Percentiles rank a stretch among this genome's conserved stretches.
Conservation (phyloP, 371 early-diverging fungal genomes). For the Syncephalastrum monosporum region DNA sequence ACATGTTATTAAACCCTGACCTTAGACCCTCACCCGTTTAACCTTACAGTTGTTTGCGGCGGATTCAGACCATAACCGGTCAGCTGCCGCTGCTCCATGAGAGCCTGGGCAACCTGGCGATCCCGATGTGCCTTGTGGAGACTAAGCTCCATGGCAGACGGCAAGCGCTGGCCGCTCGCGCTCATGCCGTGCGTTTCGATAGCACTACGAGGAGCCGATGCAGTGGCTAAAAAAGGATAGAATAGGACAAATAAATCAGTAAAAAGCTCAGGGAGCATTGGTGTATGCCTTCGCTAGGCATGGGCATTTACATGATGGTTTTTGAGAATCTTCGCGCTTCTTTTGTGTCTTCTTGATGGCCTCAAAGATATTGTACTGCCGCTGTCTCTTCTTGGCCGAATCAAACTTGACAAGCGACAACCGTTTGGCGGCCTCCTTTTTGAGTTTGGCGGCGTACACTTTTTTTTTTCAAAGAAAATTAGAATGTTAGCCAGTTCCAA, state of each 20-base stretch:
- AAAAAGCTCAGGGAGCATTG: too few species aligned
- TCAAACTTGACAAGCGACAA: conserved; percentile 31
- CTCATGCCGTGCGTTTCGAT: conserved; percentile 47
- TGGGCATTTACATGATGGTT: conserved; percentile 19
- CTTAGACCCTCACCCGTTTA: conserved; percentile 1
- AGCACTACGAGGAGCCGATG: conserved; percentile 42
- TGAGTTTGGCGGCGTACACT: conserved; percentile 26
- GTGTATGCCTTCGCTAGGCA: too few species aligned
- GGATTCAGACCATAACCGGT: conserved; percentile 54
- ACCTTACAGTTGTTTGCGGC: conserved; percentile 29
- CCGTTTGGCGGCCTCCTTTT: conserved; percentile 31
- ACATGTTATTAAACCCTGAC: conserved; percentile 5
- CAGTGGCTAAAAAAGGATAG: conserved; percentile 10
- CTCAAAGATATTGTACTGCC: conserved; percentile 44
- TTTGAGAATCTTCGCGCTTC: conserved; percentile 47
- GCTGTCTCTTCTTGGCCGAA: conserved; percentile 37
- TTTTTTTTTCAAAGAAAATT: not conserved
- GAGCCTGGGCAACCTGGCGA: conserved; percentile 63
- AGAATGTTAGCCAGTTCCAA: not conserved
- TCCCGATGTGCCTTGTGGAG: conserved; percentile 73
- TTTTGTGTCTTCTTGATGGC: conserved; percentile 52
- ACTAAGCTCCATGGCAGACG: conserved; percentile 73
- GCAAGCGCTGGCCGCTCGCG: conserved; percentile 49
- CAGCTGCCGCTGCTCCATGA: conserved; percentile 68
- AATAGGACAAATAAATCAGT: not conserved